Conservation (phyloP, 179 eudicot species). For the Kewa caespitosa region DNA sequence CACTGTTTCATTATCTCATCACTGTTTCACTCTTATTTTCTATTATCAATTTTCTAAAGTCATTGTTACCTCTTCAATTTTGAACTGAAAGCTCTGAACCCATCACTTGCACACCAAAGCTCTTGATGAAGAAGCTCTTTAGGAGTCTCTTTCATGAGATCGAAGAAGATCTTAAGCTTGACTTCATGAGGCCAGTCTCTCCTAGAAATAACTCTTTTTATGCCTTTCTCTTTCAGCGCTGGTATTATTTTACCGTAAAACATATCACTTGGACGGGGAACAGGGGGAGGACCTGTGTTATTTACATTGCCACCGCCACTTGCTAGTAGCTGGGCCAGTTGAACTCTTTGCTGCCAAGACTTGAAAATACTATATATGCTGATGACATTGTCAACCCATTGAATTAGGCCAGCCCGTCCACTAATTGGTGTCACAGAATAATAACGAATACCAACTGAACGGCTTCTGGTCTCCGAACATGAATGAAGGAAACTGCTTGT, state of each 20-base stretch:
- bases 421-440: conserved; percentile 99
- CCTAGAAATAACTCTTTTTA: conserved; percentile 94
- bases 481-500: conserved; percentile 76
- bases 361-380: conserved; percentile 93
- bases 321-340: conserved; percentile 61
- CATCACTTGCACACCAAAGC: conserved; percentile 99
- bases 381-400: conserved; percentile 94
- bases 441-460: conserved; percentile 69
- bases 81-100: conserved; percentile 88
- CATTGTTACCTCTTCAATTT: conserved; percentile 75
- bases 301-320: conserved; percentile 53
- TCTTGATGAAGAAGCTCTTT: conserved; percentile 96
- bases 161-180: conserved; percentile 88
- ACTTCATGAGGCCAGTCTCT: conserved; percentile 99
- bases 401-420: conserved; percentile 98
- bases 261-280: conserved; percentile 99
- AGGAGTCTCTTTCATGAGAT: conserved; percentile 95
- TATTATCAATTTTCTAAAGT: neutral
- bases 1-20: neutral
- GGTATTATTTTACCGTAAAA: conserved; percentile 99
- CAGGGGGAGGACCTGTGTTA: conserved; percentile 62
- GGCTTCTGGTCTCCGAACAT: conserved; percentile 53
- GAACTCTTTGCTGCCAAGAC: conserved; percentile 91
- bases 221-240: conserved; percentile 98
- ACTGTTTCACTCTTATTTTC: neutral